A percentile compares a stretch with the other conserved stretches of the same genome.
Conservation (phyloP, 495 filamentous ascomycete species). For the Aspergillus indologenus region DNA sequence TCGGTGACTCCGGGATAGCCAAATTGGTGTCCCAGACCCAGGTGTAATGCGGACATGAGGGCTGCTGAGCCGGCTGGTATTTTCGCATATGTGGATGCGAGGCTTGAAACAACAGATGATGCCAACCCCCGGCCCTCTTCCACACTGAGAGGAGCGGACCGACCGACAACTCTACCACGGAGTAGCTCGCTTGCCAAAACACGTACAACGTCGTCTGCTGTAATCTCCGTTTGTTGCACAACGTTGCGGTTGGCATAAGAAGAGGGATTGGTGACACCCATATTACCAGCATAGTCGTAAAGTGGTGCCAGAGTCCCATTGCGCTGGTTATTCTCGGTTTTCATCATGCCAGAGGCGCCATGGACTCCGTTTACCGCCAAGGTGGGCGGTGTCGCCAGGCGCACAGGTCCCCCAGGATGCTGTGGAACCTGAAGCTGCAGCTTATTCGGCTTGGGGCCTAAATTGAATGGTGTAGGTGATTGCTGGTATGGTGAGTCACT, state of each 20-base stretch:
- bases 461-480: slow-evolving; percentile 28
- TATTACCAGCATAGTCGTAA: slow-evolving; percentile 18
- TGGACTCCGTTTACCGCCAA: slow-evolving; percentile 66
- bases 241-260: slow-evolving; percentile 12
- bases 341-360: slow-evolving; percentile 27
- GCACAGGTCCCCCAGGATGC: slow-evolving; percentile 67
- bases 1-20: slow-evolving; percentile 28
- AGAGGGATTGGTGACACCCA: slow-evolving; percentile 11
- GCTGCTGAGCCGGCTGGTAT: slow-evolving; percentile 23
- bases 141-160: slow-evolving; percentile 21
- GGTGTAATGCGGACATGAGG: slow-evolving; percentile 32
- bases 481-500: slow-evolving; percentile 26
- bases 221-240: slow-evolving; percentile 17
- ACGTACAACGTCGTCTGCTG: slow-evolving; percentile 37
- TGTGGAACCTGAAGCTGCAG: slow-evolving; percentile 81
- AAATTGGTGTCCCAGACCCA: slow-evolving; percentile 40
- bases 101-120: slow-evolving; percentile 29
- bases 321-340: slow-evolving; percentile 21
- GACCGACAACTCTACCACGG: slow-evolving; percentile 30
- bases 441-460: slow-evolving; percentile 39
- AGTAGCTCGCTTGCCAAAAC: slow-evolving; percentile 34
- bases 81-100: slow-evolving; percentile 30
- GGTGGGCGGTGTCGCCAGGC: slow-evolving; percentile 73
- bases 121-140: slow-evolving; percentile 39
- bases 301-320: slow-evolving; percentile 25